phyloP scores from a whole-genome alignment of 192 early-diverging fungal genomes.

The Coemansia pectinata region DNA sequence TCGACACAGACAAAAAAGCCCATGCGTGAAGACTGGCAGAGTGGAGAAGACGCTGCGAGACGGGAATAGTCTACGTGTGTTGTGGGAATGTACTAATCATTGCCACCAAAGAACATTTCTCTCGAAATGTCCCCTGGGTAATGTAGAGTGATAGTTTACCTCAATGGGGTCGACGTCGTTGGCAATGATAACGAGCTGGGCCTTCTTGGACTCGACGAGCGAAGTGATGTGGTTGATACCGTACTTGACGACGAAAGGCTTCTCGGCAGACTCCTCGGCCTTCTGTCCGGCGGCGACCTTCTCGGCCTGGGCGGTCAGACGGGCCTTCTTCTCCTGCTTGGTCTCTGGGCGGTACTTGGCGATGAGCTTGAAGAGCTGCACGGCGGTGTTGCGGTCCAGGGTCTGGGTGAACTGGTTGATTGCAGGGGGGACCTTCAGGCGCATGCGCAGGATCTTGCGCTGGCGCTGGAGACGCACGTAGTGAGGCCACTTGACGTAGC shows the following conservation, averaged over 20 bases:
- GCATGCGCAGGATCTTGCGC: constrained; percentile 94
- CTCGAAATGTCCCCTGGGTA: background rate
- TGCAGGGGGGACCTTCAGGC: constrained; percentile 99
- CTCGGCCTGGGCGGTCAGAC: constrained; percentile 85
- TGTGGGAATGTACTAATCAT: constrained; percentile 30
- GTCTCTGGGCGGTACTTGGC: constrained; percentile 99
- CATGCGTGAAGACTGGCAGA: no score
- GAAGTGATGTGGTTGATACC: constrained; percentile 99
- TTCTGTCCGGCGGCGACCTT: constrained; percentile 86
- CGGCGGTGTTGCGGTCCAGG: constrained; percentile 98
- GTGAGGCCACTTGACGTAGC: constrained; percentile 99
- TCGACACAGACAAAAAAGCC: no score
- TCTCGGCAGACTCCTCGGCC: constrained; percentile 77
- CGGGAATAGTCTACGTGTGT: background rate
- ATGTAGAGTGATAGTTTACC: constrained; percentile 28
- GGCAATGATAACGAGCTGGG: constrained; percentile 98
- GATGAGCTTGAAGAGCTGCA: constrained; percentile 96
- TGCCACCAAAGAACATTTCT: background rate
- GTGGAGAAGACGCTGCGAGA: background rate
- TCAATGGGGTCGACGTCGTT: constrained; percentile 99
- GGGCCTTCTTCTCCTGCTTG: constrained; percentile 93
- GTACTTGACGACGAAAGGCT: constrained; percentile 97
- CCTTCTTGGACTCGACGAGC: constrained; percentile 98
- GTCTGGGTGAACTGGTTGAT: constrained; percentile 99
- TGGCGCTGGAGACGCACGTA: constrained; percentile 99